Evolutionary conservation across 257 asterid species (phyloP), one percentile per base, ranked within the genome.

Genomic region (Solanum arcanum): DNA sequence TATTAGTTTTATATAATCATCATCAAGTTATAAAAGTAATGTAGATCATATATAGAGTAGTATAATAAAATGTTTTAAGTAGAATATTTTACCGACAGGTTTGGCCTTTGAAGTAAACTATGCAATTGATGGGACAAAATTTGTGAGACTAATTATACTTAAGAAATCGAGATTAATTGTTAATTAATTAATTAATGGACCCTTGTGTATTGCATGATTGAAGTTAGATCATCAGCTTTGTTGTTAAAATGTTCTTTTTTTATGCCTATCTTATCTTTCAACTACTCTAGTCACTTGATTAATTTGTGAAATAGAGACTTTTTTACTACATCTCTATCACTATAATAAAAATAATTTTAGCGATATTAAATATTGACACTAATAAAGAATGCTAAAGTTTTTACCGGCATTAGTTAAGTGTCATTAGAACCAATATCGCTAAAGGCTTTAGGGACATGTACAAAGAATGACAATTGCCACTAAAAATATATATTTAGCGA

Each of bases 241-340:
- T 81, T 49, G 85, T 81, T 81, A 18, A 81, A 81, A 81, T 42
- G 81, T 6, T 37, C 39, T 80, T 52, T 31, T 64, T 33, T 85
- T 83, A 20, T 78, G 85, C 89, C 89, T 52, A 60, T 91, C 91
- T 86, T 80, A 88, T 89, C 92, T 37, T 75, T 76, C 88, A 91
- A 84, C 92, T 15, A 88, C 91, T 88, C 89, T 56, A 83, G 83
- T 86, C 90, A 90, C 88, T 91, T 88, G 86, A 87, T 85, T 80
- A 11, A 74, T 29, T 18, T 9, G 44, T 70, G n/a, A 70, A 70
- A 70, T 9, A 31, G 41, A 68, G n/a, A 69, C 0, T 70, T 33
- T 70, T 70, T 70, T 16, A 56, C 25, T 56, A 7, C 64, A 33
- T 0, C 4, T 33, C 35, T 0, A 33, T 0, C 35, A 0, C 0